phyloP scores from a whole-genome alignment of 179 eudicot genomes.

The Silene noctiflora region DNA sequence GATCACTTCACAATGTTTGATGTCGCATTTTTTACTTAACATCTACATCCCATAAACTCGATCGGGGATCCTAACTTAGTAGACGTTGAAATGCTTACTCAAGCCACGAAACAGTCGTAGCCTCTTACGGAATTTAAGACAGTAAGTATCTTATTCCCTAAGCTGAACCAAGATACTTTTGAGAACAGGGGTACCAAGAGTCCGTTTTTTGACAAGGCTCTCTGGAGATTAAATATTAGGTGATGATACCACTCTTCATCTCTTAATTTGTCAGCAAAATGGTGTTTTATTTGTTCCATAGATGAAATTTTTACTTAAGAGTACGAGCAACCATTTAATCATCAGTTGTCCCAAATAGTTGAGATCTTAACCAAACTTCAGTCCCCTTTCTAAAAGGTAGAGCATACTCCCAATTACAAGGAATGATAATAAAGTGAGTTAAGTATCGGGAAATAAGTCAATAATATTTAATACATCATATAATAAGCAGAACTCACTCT shows the following conservation, averaged over 20 bases:
- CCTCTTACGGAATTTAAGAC: too few species aligned
- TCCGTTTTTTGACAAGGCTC: not conserved
- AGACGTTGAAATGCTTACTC: not conserved
- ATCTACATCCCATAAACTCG: not conserved
- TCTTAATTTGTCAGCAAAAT: not conserved
- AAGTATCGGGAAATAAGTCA: not conserved
- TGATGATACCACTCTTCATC: not conserved
- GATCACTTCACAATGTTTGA: not conserved
- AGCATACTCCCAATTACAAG: not conserved
- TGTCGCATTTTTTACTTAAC: not conserved
- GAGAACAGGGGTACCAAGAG: not conserved
- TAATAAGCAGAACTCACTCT: slow-evolving; percentile 43
- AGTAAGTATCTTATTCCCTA: not conserved
- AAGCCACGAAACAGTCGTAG: too few species aligned
- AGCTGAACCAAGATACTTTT: slow-evolving; percentile 10
- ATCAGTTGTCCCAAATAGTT: not conserved
- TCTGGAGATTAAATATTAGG: not conserved
- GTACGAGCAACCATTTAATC: slow-evolving; percentile 1
- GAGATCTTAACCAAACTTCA: not conserved
- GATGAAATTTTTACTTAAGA: not conserved
- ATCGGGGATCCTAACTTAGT: not conserved
- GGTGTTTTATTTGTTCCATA: not conserved
- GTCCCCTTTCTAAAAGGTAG: not conserved
- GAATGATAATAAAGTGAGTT: too few species aligned
- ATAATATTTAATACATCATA: slow-evolving; percentile 2